Evolutionary conservation across 108 stramenopile species (phyloP).

Genomic region (Stephanodiscus minutulus): DNA sequence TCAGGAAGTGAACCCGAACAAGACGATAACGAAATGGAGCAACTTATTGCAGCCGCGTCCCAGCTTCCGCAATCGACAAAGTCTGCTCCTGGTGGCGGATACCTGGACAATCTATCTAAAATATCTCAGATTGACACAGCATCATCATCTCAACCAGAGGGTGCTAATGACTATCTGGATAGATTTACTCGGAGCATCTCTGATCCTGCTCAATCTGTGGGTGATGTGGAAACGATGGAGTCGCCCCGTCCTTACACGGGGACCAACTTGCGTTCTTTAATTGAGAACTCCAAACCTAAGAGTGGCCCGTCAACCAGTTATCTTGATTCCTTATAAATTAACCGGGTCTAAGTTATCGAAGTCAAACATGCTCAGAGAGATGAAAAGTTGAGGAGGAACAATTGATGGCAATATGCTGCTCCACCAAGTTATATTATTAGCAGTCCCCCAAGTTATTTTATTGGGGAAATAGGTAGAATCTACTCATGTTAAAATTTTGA

Average conservation of each 20-base stretch:
- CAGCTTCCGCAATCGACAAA: background rate
- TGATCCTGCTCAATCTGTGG: background rate
- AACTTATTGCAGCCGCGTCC: background rate
- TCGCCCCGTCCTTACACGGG: background rate
- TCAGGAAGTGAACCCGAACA: background rate
- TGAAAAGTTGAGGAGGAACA: no score
- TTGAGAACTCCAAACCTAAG: background rate
- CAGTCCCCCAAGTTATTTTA: no score
- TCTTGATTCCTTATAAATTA: constrained; percentile 5
- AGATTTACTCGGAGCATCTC: background rate
- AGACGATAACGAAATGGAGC: constrained; percentile 2
- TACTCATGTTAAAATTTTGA: no score
- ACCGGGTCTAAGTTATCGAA: no score
- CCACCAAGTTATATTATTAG: no score
- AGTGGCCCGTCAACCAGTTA: background rate
- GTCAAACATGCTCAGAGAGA: no score
- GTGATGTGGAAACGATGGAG: background rate
- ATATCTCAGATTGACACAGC: no score
- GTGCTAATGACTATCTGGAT: background rate
- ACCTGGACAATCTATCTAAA: background rate
- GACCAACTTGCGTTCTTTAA: constrained; percentile 5
- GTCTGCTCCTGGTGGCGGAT: background rate
- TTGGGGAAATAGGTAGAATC: no score
- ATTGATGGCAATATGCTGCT: no score
- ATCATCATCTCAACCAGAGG: no score